Base-by-base conservation (phyloP, 2,329 filamentous ascomycete species). In the Fusarium austroafricanum region DNA sequence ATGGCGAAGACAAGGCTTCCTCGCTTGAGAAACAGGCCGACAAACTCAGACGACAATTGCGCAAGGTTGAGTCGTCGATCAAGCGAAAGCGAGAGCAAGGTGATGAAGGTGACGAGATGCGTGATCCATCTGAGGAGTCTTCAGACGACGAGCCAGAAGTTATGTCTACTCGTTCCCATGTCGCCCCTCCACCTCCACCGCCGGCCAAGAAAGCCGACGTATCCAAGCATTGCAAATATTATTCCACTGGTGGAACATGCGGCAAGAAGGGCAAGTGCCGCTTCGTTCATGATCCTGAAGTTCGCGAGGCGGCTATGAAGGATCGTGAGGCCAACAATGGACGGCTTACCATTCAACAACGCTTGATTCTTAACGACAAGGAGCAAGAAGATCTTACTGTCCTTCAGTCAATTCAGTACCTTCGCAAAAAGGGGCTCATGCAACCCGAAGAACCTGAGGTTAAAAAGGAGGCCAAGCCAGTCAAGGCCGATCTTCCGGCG, bases 241-340 rank as follows among this genome's bases (percentile, higher is more conserved):
- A 86, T 75, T 89, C 88, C 38, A 90, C 88, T 52, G 89, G 89
- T 69, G 89, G 89, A 63, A 89, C 83, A 59, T 91, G 89, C 79
- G 89, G 88, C 52, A 91, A 91, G 84, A 90, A 90, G 85, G 87
- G 87, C 87, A 90, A 90, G 87, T 91, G 89, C 82, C 89, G 89
- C 79, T 91, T 91, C 79, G 87, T 90, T 67, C 89, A 91, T 76
- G 89, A 91, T 75, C 83, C 85, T 18, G 84, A 86, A 65, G 85
- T 89, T 59, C 84, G 89, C 70, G 87, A 89, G 72, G 86, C 86
- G 68, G 88, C 88, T 58, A 81, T 90, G 47, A 85, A 84, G 73
- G 88, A 90, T 75, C 85, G 88, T 61, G 87, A 89, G 71, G 83
- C 84, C 72, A 90, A 90, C 71, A 87, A 89, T 62, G 89, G 89